These are phyloP conservation scores for Collybia nuda DNA, from an alignment of 768 basidiomycete genomes.

Conservation along the genomic window DNA sequence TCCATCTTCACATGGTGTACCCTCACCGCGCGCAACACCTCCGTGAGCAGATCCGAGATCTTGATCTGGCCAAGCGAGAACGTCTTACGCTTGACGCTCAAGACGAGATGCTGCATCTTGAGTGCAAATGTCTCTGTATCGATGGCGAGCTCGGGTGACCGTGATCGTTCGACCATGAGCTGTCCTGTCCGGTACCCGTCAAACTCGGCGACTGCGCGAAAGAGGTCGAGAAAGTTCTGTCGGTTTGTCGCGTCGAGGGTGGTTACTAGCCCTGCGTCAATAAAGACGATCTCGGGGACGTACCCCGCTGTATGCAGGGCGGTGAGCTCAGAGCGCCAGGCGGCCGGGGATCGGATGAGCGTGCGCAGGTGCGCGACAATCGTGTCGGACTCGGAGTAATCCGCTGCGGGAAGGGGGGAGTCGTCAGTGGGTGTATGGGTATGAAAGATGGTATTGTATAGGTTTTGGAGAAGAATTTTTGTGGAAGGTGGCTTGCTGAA, in stretches of 20 bases:
- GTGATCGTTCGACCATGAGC: conserved; percentile 95
- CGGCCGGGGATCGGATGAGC: conserved; percentile 53
- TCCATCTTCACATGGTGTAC: conserved; percentile 98
- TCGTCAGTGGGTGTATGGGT: conserved; percentile 18
- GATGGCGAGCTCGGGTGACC: conserved; percentile 84
- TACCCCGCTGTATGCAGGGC: conserved; percentile 69
- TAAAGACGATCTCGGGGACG: conserved; percentile 92
- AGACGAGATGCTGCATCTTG: conserved; percentile 95
- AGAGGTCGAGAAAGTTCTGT: conserved; percentile 93
- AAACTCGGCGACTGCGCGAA: conserved; percentile 93
- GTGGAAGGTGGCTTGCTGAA: conserved; percentile 87
- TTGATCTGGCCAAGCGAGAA: conserved; percentile 97
- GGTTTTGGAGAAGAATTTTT: conserved; percentile 55
- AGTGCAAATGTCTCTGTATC: conserved; percentile 95
- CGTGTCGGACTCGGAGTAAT: conserved; percentile 51
- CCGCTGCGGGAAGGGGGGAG: conserved; percentile 26
- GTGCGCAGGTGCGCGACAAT: conserved; percentile 72
- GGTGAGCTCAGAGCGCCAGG: conserved; percentile 73
- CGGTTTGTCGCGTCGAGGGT: conserved; percentile 82
- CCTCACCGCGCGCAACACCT: conserved; percentile 84
- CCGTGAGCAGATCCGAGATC: conserved; percentile 89
- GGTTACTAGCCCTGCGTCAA: conserved; percentile 95
- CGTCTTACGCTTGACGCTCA: conserved; percentile 93
- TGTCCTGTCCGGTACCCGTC: conserved; percentile 95
- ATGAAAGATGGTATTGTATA: conserved; percentile 56